These are phyloP conservation scores for Pleurotus giganteus DNA, from an alignment of 768 basidiomycete genomes.

Conservation along the genomic window DNA sequence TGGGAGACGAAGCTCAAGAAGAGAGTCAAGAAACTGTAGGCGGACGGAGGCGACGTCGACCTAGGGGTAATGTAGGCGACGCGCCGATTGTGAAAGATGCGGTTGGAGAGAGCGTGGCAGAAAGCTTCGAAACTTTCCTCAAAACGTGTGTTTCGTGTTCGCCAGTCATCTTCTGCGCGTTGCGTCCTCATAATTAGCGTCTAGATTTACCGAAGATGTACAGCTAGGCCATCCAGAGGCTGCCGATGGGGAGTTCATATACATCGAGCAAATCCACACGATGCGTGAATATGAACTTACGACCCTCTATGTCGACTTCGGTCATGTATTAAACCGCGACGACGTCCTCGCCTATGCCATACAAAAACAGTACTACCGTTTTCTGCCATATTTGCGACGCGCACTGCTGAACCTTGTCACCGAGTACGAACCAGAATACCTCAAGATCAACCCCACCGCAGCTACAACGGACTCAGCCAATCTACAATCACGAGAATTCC, in stretches of 20 bases:
- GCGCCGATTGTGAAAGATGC: slow-evolving; percentile 89
- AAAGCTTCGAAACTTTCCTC: slow-evolving; percentile 89
- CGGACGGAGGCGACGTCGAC: slow-evolving; percentile 37
- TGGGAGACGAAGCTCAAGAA: slow-evolving; percentile 54
- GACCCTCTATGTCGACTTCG: slow-evolving; percentile 95
- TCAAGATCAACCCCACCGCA: slow-evolving; percentile 92
- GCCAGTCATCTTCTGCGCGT: slow-evolving; percentile 2
- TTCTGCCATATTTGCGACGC: slow-evolving; percentile 90
- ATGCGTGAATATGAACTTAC: slow-evolving; percentile 95
- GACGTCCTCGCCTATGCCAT: slow-evolving; percentile 94
- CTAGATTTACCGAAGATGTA: slow-evolving; percentile 83
- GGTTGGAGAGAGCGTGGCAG: slow-evolving; percentile 92
- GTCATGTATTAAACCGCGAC: slow-evolving; percentile 85
- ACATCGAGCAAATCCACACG: slow-evolving; percentile 90
- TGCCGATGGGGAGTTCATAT: slow-evolving; percentile 65
- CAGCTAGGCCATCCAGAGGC: slow-evolving; percentile 62
- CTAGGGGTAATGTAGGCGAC: slow-evolving; percentile 57
- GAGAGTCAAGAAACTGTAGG: slow-evolving; percentile 35
- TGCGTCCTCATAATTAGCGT: slow-evolving; percentile 12
- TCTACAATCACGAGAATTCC: slow-evolving; percentile 90
- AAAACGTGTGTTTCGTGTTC: slow-evolving; percentile 64
- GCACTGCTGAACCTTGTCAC: slow-evolving; percentile 89
- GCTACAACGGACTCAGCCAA: slow-evolving; percentile 84
- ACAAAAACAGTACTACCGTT: slow-evolving; percentile 93
- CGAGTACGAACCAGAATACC: slow-evolving; percentile 88